A percentile compares a stretch with the other conserved stretches of the same genome.
Evolutionary conservation across 73 alveolate species (phyloP).

Genomic region (Paramecium caudatum): DNA sequence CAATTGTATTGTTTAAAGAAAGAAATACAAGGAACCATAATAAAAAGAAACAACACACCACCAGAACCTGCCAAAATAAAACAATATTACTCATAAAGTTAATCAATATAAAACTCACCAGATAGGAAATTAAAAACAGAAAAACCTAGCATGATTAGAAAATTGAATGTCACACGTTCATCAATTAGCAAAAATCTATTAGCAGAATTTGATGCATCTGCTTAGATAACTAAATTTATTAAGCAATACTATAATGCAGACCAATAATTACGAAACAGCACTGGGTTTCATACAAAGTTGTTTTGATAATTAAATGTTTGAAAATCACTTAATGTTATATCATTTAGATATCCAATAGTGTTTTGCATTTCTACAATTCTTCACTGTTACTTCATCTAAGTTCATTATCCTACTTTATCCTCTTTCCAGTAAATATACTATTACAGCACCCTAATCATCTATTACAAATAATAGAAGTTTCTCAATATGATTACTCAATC

Average conservation of each 20-base stretch:
- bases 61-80: slow-evolving; percentile 65
- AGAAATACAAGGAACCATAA: slow-evolving; percentile 42
- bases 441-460: no score
- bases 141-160: slow-evolving; percentile 42
- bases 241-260: slow-evolving; percentile 67
- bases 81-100: slow-evolving; percentile 27
- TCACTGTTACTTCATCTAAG: no score
- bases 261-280: slow-evolving; percentile 47
- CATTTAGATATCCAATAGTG: no score
- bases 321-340: no score
- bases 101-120: slow-evolving; percentile 52
- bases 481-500: no score
- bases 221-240: slow-evolving; percentile 47
- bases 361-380: no score
- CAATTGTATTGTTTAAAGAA: slow-evolving; percentile 4
- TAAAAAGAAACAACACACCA: slow-evolving; percentile 57
- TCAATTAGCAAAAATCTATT: slow-evolving; percentile 58
- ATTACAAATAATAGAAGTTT: no score
- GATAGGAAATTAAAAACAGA: slow-evolving; percentile 68
- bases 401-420: no score
- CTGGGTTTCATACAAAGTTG: slow-evolving; percentile 64
- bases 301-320: slow-evolving; percentile 58
- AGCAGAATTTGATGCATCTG: slow-evolving; percentile 73
- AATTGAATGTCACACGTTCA: slow-evolving; percentile 63
- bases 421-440: no score